These are phyloP conservation scores for Coniochaeta ligniaria DNA, from an alignment of 2,329 filamentous ascomycete species.

Conservation along the genomic window DNA sequence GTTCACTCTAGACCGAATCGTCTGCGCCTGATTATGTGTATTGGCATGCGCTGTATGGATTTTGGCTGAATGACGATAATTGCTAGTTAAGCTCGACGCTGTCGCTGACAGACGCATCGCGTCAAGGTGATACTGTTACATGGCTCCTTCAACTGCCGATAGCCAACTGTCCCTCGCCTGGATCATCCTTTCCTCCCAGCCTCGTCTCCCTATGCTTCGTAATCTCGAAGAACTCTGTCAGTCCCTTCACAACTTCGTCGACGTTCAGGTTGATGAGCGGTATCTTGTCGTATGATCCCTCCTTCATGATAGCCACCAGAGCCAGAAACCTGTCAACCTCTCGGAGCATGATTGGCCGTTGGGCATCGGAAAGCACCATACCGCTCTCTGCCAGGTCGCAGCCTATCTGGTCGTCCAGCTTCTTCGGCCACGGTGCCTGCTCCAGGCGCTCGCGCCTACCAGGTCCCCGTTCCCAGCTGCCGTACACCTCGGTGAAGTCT, in stretches of 20 bases:
- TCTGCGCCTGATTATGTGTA: not conserved
- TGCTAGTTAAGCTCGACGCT: not conserved
- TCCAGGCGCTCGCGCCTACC: constrained; percentile 50
- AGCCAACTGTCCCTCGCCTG: not conserved
- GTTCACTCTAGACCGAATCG: not conserved
- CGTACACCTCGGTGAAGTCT: constrained; percentile 93
- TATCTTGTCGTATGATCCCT: constrained; percentile 78
- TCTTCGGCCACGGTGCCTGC: constrained; percentile 52
- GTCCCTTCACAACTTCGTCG: constrained; percentile 69
- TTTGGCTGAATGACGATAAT: not conserved
- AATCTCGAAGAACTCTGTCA: constrained; percentile 73
- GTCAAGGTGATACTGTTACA: not conserved
- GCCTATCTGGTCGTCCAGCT: constrained; percentile 58
- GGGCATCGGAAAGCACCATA: constrained; percentile 58
- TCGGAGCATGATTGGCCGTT: constrained; percentile 58
- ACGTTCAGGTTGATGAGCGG: constrained; percentile 83
- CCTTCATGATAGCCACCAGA: constrained; percentile 79
- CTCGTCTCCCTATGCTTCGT: constrained; percentile 42
- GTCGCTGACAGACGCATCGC: not conserved
- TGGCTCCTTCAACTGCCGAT: not conserved
- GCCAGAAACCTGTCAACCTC: constrained; percentile 71
- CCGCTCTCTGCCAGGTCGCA: constrained; percentile 61
- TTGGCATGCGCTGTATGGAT: not conserved
- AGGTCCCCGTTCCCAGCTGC: constrained; percentile 57
- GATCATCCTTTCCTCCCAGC: not conserved